phyloP scores from a whole-genome alignment of 495 filamentous ascomycete species.

The Cryomyces minteri region DNA sequence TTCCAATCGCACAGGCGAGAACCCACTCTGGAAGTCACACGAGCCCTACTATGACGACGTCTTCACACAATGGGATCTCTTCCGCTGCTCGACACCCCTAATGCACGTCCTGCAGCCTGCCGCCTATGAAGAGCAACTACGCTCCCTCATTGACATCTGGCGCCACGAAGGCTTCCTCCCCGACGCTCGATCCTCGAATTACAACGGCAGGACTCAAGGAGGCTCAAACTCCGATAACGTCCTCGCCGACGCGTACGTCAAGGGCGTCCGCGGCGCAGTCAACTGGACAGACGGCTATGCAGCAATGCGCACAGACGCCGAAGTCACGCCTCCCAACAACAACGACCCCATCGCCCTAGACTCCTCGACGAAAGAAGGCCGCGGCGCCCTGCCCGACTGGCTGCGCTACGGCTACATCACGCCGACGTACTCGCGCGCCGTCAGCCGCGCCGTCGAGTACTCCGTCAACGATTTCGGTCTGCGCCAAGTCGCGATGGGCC shows the following conservation, averaged over 20 bases:
- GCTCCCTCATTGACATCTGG: constrained; percentile 55
- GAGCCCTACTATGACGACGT: constrained; percentile 50
- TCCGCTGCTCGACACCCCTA: constrained; percentile 43
- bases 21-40: constrained; percentile 41
- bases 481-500: constrained; percentile 37
- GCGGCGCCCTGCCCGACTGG: constrained; percentile 57
- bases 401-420: constrained; percentile 43
- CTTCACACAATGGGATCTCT: constrained; percentile 40
- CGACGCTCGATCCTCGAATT: constrained; percentile 34
- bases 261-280: constrained; percentile 42
- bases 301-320: constrained; percentile 55
- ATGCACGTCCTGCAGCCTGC: constrained; percentile 46
- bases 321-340: constrained; percentile 38
- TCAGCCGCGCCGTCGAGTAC: constrained; percentile 52
- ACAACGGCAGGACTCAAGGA: constrained; percentile 52
- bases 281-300: constrained; percentile 52
- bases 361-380: constrained; percentile 48
- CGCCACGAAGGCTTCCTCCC: constrained; percentile 39
- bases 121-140: constrained; percentile 45
- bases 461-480: constrained; percentile 45
- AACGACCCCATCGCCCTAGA: constrained; percentile 39
- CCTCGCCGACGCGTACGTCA: constrained; percentile 58
- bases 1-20: constrained; percentile 54
- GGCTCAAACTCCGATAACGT: constrained; percentile 60
- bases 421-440: constrained; percentile 38